These are phyloP conservation scores for Bipolaris bicolor DNA, from an alignment of 2,329 filamentous ascomycete genomes.

Conservation along the genomic window DNA sequence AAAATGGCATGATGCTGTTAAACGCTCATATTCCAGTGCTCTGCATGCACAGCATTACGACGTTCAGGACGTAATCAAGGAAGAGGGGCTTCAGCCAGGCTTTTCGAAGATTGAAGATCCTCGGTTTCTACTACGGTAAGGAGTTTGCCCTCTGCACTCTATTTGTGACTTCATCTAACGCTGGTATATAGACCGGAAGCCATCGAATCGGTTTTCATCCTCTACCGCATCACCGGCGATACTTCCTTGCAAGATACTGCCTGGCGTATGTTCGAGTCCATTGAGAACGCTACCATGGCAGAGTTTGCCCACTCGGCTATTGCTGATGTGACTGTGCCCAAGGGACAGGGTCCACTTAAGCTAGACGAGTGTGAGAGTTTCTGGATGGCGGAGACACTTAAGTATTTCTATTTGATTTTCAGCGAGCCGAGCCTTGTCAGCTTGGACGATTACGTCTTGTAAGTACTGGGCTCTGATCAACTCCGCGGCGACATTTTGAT, in stretches of 20 bases:
- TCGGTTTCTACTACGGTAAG: conserved; percentile 51
- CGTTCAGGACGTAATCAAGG: conserved; percentile 40
- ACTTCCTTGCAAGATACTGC: conserved; percentile 76
- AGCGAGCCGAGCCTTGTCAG: conserved; percentile 69
- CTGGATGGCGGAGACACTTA: conserved; percentile 88
- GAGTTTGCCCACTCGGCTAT: conserved; percentile 74
- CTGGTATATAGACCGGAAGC: conserved; percentile 70
- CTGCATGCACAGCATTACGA: conserved; percentile 22
- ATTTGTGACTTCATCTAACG: neutral
- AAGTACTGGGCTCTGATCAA: conserved; percentile 14
- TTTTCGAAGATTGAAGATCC: conserved; percentile 48
- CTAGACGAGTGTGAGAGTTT: conserved; percentile 67
- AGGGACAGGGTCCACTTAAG: conserved; percentile 34
- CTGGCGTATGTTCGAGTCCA: conserved; percentile 82
- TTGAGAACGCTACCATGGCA: conserved; percentile 70
- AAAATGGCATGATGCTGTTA: conserved; percentile 51
- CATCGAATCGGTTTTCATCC: conserved; percentile 86
- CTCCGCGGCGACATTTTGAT: neutral
- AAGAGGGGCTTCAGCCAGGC: conserved; percentile 51
- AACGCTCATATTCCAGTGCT: conserved; percentile 20
- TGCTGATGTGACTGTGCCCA: conserved; percentile 62
- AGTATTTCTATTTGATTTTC: conserved; percentile 89
- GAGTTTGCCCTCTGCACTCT: neutral
- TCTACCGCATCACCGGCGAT: conserved; percentile 89
- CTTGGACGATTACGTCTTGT: conserved; percentile 71